A percentile compares a stretch with the other conserved stretches of the same genome.
phyloP scores from a whole-genome alignment of 805 yeast genomes.

The Ogataea degrootiae region DNA sequence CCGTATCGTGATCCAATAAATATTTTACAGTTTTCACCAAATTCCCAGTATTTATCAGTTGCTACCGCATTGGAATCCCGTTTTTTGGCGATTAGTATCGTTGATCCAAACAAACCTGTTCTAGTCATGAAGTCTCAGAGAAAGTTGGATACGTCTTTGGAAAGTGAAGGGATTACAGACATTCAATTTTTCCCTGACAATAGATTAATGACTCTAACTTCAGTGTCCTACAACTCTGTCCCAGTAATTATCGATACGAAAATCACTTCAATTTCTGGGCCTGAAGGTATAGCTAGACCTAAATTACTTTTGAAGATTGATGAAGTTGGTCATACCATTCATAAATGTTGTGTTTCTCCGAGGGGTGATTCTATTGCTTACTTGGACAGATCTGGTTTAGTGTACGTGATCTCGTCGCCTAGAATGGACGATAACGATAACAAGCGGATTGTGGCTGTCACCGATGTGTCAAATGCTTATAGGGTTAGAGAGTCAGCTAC shows the following conservation, averaged over 20 bases:
- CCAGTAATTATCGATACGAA: slow-evolving; percentile 66
- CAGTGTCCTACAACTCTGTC: slow-evolving; percentile 59
- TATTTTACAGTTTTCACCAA: slow-evolving; percentile 64
- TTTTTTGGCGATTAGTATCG: slow-evolving; percentile 67
- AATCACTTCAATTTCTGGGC: slow-evolving; percentile 39
- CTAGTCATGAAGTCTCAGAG: slow-evolving; percentile 65
- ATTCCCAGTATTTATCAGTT: slow-evolving; percentile 67
- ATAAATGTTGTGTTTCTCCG: slow-evolving; percentile 71
- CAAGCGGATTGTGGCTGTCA: slow-evolving; percentile 60
- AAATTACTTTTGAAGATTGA: slow-evolving; percentile 57
- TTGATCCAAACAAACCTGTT: slow-evolving; percentile 59
- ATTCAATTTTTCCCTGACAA: slow-evolving; percentile 68
- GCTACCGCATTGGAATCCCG: slow-evolving; percentile 76
- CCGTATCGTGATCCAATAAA: slow-evolving; percentile 87
- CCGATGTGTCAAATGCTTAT: slow-evolving; percentile 74
- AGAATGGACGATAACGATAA: slow-evolving; percentile 49
- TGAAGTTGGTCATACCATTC: slow-evolving; percentile 78
- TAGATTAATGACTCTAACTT: slow-evolving; percentile 45
- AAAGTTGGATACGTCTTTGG: slow-evolving; percentile 58
- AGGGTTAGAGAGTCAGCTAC: slow-evolving; percentile 76
- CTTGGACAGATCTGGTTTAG: slow-evolving; percentile 71
- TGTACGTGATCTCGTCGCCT: slow-evolving; percentile 64
- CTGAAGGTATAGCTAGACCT: slow-evolving; percentile 51
- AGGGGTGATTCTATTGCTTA: slow-evolving; percentile 83
- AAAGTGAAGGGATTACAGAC: slow-evolving; percentile 87